A percentile compares a stretch with the other conserved stretches of the same genome.
Conservation (phyloP, 257 asterid species). For the Rauvolfia tetraphylla region DNA sequence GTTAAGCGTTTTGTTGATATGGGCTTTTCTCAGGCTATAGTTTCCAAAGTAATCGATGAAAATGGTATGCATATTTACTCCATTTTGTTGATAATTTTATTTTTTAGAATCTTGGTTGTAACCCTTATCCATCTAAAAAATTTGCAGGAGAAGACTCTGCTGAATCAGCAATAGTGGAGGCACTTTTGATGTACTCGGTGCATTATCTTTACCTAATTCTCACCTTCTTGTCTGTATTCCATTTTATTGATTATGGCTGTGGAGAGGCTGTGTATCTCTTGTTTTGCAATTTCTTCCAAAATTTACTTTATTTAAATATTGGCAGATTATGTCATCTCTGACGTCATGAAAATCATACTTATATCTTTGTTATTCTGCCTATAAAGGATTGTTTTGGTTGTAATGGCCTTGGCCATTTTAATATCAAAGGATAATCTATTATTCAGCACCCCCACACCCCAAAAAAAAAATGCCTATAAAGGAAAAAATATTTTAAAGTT, state of each 20-base stretch:
- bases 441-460: too few species aligned
- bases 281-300: neutral
- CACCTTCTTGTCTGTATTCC: neutral
- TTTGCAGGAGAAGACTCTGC: conserved; percentile 53
- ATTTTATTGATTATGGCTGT: neutral
- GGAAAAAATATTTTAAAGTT: neutral
- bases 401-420: too few species aligned
- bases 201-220: conserved; percentile 19
- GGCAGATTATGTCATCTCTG: neutral
- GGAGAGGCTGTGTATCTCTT: neutral
- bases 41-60: conserved; percentile 33
- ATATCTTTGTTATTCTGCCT: neutral
- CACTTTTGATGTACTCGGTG: conserved; percentile 61
- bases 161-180: conserved; percentile 46
- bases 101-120: conserved; percentile 2
- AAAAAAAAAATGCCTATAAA: neutral
- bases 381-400: too few species aligned
- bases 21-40: conserved; percentile 40
- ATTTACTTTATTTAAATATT: neutral
- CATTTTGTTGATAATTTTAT: neutral
- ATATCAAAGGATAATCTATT: too few species aligned
- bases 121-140: conserved; percentile 4
- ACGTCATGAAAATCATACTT: neutral
- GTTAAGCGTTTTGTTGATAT: conserved; percentile 23
- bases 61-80: conserved; percentile 24